Base-by-base conservation (phyloP, 2,329 filamentous ascomycete genomes). In the Botrytis paeoniae region DNA sequence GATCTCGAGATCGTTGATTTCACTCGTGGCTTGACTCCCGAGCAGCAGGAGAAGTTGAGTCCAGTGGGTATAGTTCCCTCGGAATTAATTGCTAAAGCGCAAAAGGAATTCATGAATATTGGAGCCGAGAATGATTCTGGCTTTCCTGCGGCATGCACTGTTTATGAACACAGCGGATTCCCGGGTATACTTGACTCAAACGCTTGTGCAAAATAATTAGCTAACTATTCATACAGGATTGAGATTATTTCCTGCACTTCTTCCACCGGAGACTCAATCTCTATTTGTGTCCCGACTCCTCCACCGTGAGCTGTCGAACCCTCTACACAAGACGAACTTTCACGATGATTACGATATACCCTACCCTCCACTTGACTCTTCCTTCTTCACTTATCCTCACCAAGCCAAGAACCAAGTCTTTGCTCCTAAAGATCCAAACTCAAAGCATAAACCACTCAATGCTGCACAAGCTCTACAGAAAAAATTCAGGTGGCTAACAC, bases 401-500 rank as follows among this genome's bases (percentile, higher is more conserved):
- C 83, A 86, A 51, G 83, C 85, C 14, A 92, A 92, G 74, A 89
- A 97, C 77, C 65, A 89, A 78, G 61, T 84, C 57, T 89, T 91
- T 78, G 81, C 75, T 37, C 93, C 95, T 12, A 86, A 92, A 0
- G 77, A 83, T 0, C 86, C 92, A 0, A 73, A 70, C 5, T 77
- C 82, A 0, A 83, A 94, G 29, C 94, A 98, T 82, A 93, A 91
- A 75, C 87, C 93, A 2, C 85, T 98, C 10, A 87, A 89, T 8
- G 85, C 92, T 69, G 85, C 88, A 60, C 91, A 92, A 79, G 89
- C 96, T 62, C 86, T 98, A 41, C 88, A 90, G 72, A 92, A 92
- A 75, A 95, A 93, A 75, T 88, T 98, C 39, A 93, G 95, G 76
- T 98, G 95, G 95, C 89, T 97, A 41, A 98, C 95, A 0, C 88